A percentile compares a stretch with the other conserved stretches of the same genome.
phyloP scores from a whole-genome alignment of 495 filamentous ascomycete species.

The Tirmania nivea region DNA sequence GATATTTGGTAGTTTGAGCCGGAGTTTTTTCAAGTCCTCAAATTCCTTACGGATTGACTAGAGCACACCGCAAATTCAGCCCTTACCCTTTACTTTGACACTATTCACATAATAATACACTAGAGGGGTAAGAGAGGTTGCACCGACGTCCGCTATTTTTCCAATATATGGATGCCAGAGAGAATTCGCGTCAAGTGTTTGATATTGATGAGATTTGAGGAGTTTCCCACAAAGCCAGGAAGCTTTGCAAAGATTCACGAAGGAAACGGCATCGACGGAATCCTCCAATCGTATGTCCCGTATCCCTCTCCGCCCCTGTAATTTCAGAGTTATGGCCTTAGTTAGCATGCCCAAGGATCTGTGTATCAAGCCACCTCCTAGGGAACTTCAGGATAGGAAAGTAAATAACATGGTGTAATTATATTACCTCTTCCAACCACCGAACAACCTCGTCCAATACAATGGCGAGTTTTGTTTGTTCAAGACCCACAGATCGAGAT shows the following conservation, averaged over 20 bases:
- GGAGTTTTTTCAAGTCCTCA: not conserved
- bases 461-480: constrained; percentile 1
- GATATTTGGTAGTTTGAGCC: not conserved
- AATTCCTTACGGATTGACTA: not conserved
- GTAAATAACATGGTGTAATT: no score
- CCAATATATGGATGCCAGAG: constrained; percentile 7
- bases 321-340: no score
- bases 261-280: constrained; percentile 1
- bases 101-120: no score
- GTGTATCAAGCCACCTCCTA: no score
- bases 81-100: no score
- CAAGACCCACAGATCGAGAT: not conserved
- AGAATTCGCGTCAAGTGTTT: constrained; percentile 3
- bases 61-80: no score
- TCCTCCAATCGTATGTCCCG: no score
- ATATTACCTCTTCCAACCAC: constrained; percentile 10
- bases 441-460: constrained; percentile 8
- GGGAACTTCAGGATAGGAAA: no score
- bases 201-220: not conserved
- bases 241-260: constrained; percentile 6
- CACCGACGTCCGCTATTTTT: constrained; percentile 3
- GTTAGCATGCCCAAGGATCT: no score
- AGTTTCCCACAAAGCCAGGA: constrained; percentile 4
- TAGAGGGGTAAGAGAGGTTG: no score
- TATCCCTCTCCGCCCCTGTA: no score